These are phyloP conservation scores for Ceratocystis lukuohia DNA, from an alignment of 2,329 filamentous ascomycete species.

Conservation along the genomic window DNA sequence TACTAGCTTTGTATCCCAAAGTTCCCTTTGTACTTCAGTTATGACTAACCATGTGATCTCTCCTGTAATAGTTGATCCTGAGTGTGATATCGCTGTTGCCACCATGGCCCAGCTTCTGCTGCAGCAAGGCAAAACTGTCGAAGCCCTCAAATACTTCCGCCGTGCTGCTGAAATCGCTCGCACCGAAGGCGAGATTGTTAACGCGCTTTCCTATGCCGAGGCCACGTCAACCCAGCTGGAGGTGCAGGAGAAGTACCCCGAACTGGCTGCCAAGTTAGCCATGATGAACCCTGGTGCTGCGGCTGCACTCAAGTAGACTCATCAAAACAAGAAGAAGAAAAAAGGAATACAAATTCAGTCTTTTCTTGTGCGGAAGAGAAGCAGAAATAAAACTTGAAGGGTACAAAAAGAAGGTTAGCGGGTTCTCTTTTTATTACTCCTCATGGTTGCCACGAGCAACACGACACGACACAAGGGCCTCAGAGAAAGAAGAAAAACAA, in stretches of 20 bases:
- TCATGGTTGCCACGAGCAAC: not conserved
- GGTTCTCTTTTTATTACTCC: not conserved
- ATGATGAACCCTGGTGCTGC: conserved; percentile 19
- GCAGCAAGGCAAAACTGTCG: conserved; percentile 92
- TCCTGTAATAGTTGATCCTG: conserved; percentile 63
- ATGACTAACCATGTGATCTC: conserved; percentile 11
- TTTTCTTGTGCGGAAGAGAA: not conserved
- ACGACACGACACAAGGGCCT: not conserved
- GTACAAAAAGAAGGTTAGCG: not conserved
- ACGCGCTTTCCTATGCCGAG: conserved; percentile 92
- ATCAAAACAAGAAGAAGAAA: not conserved
- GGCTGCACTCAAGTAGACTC: not conserved
- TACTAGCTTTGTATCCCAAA: not conserved
- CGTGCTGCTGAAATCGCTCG: conserved; percentile 85
- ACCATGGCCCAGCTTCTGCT: conserved; percentile 97
- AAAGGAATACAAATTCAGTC: not conserved
- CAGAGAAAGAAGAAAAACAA: not conserved
- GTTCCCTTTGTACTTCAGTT: not conserved
- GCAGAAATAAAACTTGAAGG: not conserved
- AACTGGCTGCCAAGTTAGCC: conserved; percentile 55
- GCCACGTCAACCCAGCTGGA: conserved; percentile 92
- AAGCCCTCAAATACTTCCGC: conserved; percentile 94
- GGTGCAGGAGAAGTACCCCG: conserved; percentile 75
- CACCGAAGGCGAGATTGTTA: conserved; percentile 91
- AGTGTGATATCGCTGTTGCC: conserved; percentile 96